Percentiles rank a stretch among this genome's conserved stretches.
Conservation (phyloP, 2,329 filamentous ascomycete genomes). For the Teratosphaeria epicoccoides region DNA sequence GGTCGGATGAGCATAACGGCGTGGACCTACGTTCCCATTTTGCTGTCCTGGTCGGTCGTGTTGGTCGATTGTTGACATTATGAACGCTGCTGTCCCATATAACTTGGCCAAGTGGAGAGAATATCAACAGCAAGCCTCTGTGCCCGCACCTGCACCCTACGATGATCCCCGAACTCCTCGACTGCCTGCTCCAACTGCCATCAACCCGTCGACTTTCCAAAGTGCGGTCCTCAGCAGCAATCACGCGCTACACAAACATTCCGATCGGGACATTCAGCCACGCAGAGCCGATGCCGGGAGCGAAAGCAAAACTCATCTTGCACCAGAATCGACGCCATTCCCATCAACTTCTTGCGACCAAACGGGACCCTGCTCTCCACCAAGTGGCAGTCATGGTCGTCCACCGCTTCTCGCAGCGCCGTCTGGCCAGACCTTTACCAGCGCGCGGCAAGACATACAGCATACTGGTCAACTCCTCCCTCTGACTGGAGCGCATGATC, state of each 20-base stretch:
- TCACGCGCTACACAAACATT: not conserved
- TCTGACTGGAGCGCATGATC: constrained; percentile 1
- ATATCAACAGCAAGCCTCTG: not conserved
- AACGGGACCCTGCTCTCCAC: constrained; percentile 9
- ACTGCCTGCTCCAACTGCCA: constrained; percentile 11
- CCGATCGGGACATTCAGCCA: not conserved
- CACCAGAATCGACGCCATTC: not conserved
- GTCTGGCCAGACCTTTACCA: constrained; percentile 9
- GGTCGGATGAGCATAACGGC: not conserved
- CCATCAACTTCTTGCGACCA: constrained; percentile 4
- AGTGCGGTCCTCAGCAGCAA: constrained; percentile 7
- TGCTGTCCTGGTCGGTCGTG: not conserved
- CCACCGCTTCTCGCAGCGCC: constrained; percentile 8
- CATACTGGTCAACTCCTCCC: constrained; percentile 9
- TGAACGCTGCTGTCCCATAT: not conserved
- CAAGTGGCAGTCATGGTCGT: constrained; percentile 10
- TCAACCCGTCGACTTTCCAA: constrained; percentile 7
- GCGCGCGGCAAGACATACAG: constrained; percentile 15
- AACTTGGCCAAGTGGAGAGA: constrained; percentile 1
- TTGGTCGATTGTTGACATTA: not conserved
- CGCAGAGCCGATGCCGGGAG: constrained; percentile 2
- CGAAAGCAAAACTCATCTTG: not conserved
- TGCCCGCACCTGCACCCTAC: not conserved
- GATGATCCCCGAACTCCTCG: constrained; percentile 7
- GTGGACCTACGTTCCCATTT: not conserved